Percentiles rank a stretch among this genome's conserved stretches.
Conservation (phyloP, 2,329 filamentous ascomycete species). For the Colletotrichum theobromicola region DNA sequence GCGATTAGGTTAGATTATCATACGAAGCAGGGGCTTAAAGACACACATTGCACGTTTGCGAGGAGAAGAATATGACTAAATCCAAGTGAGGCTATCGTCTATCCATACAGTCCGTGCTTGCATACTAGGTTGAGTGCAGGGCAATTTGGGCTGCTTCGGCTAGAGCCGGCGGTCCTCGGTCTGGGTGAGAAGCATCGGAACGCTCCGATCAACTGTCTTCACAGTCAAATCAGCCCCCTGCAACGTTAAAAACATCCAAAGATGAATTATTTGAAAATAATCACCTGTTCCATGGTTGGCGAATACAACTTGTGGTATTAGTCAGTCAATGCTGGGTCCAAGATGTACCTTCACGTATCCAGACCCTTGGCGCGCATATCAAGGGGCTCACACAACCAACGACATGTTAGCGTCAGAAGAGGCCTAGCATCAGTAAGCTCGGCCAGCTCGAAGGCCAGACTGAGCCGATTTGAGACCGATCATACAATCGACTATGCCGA, state of each 20-base stretch:
- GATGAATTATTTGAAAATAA: not conserved
- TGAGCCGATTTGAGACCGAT: not conserved
- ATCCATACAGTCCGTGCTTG: no score
- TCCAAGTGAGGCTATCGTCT: no score
- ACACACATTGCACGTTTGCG: no score
- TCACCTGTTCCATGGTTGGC: not conserved
- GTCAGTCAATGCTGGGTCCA: not conserved
- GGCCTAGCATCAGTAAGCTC: not conserved
- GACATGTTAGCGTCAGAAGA: not conserved
- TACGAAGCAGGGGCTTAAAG: not conserved
- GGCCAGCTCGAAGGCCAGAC: fast-evolving
- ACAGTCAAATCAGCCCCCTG: not conserved
- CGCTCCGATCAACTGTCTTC: not conserved
- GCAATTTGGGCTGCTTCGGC: not conserved
- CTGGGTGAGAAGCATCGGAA: not conserved
- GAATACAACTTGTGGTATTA: not conserved
- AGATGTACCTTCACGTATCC: not conserved
- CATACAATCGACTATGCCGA: not conserved
- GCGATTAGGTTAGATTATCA: not conserved
- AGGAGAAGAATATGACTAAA: no score
- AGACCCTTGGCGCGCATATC: not conserved
- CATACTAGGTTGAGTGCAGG: not conserved
- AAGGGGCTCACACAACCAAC: not conserved
- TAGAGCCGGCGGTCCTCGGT: not conserved
- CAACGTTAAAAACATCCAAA: not conserved